Evolutionary conservation across 495 filamentous ascomycete genomes (phyloP), one percentile per base, ranked within the genome.

Genomic region (Trichocladium uniseriatum): DNA sequence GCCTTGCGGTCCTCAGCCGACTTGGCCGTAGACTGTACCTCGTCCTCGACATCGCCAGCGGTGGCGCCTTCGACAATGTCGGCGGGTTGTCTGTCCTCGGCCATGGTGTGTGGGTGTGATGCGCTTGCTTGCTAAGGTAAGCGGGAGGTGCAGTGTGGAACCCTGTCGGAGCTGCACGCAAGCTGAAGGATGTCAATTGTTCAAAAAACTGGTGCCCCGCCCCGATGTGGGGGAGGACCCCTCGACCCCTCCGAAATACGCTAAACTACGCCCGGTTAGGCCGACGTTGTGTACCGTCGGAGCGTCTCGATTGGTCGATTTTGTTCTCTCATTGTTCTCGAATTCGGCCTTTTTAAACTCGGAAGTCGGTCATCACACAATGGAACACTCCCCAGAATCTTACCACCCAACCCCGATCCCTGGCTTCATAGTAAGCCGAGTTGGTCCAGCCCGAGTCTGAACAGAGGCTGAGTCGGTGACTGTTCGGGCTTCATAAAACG

Each of bases 1-100:
- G 90, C 86, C 69, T 92, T 94, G 65, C 88, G 86, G 70, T 92
- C 89, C 68, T 94, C 88, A 53, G 87, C 79, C 34, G 76, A 78
- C 64, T 79, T 77, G 49, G 79, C 85, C 45, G 78, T 81, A 35
- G 81, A 70, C 37, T 83, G 79, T 20, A 78, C 67, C 37, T 77
- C 67, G 35, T 79, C 76, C 19, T 81, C 74, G 38, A 80, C 80
- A 31, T 81, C 71, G 48, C 79, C 80, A 22, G 77, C 70, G 60
- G 56, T 83, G 40, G 74, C 70, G 54, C 81, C 79, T 63, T 82
- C 79, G 44, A 73, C 67, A 34, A 81, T 59, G 41, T 52, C 70
- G 31, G 70, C 51, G 28, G 80, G 79, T 65, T 82, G 79, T 14
- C 70, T 72, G 52, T 77, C 63, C 62, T 78, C 79, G 43, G 80